Conservation (phyloP, 331 rosid species). For the Cydonia oblonga region DNA sequence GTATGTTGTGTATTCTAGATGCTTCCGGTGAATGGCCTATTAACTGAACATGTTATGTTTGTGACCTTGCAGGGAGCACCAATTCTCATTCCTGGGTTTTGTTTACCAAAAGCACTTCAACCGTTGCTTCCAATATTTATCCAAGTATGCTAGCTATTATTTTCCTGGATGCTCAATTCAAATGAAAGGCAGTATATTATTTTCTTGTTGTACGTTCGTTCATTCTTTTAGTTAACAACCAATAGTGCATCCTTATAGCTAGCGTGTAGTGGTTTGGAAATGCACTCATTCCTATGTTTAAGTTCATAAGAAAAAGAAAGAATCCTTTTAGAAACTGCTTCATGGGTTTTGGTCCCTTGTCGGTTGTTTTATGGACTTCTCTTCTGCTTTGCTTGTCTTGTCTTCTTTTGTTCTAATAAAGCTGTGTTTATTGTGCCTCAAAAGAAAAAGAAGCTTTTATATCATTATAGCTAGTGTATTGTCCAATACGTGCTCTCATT, state of each 20-base stretch:
- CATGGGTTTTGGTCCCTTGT: neutral
- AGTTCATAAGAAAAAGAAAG: too few species aligned
- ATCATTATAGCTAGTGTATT: too few species aligned
- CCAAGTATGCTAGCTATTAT: slow-evolving; percentile 43
- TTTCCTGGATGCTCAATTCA: neutral
- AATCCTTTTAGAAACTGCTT: neutral
- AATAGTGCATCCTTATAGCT: neutral
- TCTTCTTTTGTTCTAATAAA: neutral
- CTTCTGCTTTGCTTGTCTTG: neutral
- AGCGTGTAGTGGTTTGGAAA: neutral
- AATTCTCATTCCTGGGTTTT: slow-evolving; percentile 80
- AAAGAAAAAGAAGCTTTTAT: neutral
- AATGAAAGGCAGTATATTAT: neutral
- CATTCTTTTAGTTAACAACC: too few species aligned
- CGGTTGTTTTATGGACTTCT: neutral
- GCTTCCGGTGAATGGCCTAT: neutral
- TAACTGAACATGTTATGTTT: slow-evolving; percentile 11
- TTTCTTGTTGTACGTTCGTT: neutral
- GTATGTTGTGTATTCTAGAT: neutral
- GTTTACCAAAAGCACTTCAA: slow-evolving; percentile 94
- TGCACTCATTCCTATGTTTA: neutral
- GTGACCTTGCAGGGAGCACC: slow-evolving; percentile 75
- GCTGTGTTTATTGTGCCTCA: neutral
- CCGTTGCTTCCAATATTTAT: slow-evolving; percentile 92
- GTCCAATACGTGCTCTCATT: too few species aligned